Evolutionary conservation across 2,329 filamentous ascomycete species (phyloP).

Genomic region (Alternaria burnsii): DNA sequence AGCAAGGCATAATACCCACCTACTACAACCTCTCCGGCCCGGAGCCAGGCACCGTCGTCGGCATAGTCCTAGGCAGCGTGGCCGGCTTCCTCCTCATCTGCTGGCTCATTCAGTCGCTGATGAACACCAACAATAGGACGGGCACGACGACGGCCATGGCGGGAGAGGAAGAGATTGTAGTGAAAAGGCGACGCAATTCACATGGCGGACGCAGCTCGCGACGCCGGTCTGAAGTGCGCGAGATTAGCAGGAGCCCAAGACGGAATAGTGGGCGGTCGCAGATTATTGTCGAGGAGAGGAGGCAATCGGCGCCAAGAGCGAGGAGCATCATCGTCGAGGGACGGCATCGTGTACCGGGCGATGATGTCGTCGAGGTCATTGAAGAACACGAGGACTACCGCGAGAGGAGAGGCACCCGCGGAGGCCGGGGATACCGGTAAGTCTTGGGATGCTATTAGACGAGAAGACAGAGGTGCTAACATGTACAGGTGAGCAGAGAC

Average conservation of each 20-base stretch:
- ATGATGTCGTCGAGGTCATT: conserved; percentile 67
- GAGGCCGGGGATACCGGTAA: conserved; percentile 58
- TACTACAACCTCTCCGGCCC: conserved; percentile 67
- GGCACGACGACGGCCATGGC: conserved; percentile 52
- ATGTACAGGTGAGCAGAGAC: conserved; percentile 9
- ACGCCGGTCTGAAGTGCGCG: conserved; percentile 47
- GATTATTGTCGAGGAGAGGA: conserved; percentile 51
- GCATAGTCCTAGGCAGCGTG: conserved; percentile 66
- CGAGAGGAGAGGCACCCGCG: conserved; percentile 48
- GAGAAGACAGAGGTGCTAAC: not conserved
- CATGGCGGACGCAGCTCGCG: conserved; percentile 45
- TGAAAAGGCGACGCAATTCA: conserved; percentile 42
- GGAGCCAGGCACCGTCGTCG: conserved; percentile 65
- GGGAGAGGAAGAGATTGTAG: conserved; percentile 68
- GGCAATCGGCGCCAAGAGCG: conserved; percentile 39
- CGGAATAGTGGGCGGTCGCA: conserved; percentile 41
- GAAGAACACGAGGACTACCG: conserved; percentile 62
- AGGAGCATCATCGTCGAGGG: conserved; percentile 57
- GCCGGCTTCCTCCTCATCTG: conserved; percentile 62
- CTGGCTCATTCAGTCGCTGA: conserved; percentile 59
- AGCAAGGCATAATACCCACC: conserved; percentile 63
- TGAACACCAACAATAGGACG: conserved; percentile 39
- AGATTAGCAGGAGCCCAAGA: conserved; percentile 50
- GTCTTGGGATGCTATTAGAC: conserved; percentile 31
- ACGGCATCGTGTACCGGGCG: conserved; percentile 54